Base-by-base conservation (phyloP, 441 rosid species). In the Eruca vesicaria region DNA sequence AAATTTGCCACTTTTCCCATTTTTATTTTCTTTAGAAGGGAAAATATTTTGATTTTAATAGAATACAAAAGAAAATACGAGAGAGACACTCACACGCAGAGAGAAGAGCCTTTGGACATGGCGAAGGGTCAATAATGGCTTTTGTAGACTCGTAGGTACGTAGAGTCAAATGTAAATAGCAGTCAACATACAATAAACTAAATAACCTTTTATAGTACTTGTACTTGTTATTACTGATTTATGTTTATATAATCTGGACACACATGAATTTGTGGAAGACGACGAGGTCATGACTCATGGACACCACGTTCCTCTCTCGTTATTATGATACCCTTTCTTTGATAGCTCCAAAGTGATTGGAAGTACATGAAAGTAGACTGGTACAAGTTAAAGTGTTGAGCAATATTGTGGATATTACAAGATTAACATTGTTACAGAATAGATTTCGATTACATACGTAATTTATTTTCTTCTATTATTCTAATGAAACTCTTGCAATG, bases 101-200 rank as follows among this genome's bases (percentile, higher is more conserved):
- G 18, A 56, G 33, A 70, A 65, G 29, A 66, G 36, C 80, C 76
- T 36, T 77, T 77, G 76, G 31, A 66, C 61, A 31, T 35, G 48
- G 35, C 55, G 76, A 77, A 71, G 72, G 68, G 80, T 26, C 80
- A 71, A 48, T 48, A 66, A 35, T 58, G 80, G 76, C 80, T 77
- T 71, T 12, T 56, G 61, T 56, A 23, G 61, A 23, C 32, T 77
- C 72, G 72, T 77, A 75, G 56, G 65, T 63, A 68, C 55, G 50
- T 62, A 53, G 58, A 75, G 79, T 69, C 74, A 38, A 75, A 62
- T 18, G 66, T 70, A 29, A 38, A 38, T 28, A 56, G 3, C 31
- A 68, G 74, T 62, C 74, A 20, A 53, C 63, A 38, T 53, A 36
- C 32, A 60, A 35, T 68, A 61, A 52, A 26, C 11, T 50, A 56